Base-by-base conservation (phyloP, 257 asterid genomes). In the Jacaranda mimosifolia region DNA sequence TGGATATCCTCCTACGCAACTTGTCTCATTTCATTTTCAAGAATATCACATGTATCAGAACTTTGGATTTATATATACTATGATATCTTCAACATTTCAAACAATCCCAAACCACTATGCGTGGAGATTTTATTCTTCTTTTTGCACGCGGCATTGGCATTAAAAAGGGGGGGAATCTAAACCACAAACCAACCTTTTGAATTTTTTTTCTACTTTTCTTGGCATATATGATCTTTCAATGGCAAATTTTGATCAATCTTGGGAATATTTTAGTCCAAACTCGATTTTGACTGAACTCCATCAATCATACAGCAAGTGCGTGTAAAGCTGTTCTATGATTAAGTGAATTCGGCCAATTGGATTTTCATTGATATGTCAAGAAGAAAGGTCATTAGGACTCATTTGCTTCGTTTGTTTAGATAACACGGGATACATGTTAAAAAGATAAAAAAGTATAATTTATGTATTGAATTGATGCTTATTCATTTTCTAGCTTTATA, bases 71-170 rank as follows among this genome's bases (percentile, higher is more conserved):
- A 58, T 70, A 59, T 69, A 69, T 69, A 77, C 36, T 59, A 76
- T 45, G 9, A 32, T 49, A 77, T 77, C 71, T 70, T 26, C 72
- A 60, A 53, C 71, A 77, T 69, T 68, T 68, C 69, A 56, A 76
- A 45, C 52, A 56, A 55, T 67, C 75, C 51, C 12, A 45, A 15
- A 17, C 76, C 64, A 69, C 68, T 45, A 7, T 19, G 43, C 13
- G 62, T 66, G 55, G n/a, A 48, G 55, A 70, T 35, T 52, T 38
- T 49, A 45, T 40, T 42, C 46, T 56, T 19, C 48, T 70, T 70
- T 36, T 9, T 70, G 66, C 76, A 71, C 48, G 66, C 55, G 51
- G 75, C 26, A 4, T 21, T 21, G 48, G 64, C 57, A 63, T 63
- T 11, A 35, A 35, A 64, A 26, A 26, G 32, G 46, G 32, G 46